Percentiles rank a stretch among this genome's conserved stretches.
phyloP scores from a whole-genome alignment of 2,329 filamentous ascomycete genomes.

The Zymoseptoria ardabiliae region DNA sequence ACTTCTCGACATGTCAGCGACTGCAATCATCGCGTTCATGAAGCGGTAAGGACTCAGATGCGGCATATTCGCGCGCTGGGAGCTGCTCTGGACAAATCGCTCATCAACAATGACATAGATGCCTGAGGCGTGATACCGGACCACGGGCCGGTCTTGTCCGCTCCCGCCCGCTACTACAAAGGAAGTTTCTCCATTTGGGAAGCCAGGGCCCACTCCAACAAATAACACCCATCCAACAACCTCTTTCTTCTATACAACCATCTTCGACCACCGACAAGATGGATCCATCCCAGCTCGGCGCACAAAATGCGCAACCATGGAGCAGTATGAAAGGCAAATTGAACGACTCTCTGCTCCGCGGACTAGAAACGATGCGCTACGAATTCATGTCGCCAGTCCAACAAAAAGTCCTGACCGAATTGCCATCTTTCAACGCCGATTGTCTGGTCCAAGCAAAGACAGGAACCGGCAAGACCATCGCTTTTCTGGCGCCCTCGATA shows the following conservation, averaged over 20 bases:
- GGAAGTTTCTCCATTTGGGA: neutral
- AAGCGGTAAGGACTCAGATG: neutral
- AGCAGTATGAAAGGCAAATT: slow-evolving; percentile 20
- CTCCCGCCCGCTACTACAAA: neutral
- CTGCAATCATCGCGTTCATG: neutral
- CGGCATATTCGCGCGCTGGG: neutral
- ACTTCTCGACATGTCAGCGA: neutral
- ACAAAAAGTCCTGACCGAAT: slow-evolving; percentile 45
- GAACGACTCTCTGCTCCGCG: slow-evolving; percentile 16
- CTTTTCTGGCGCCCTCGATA: slow-evolving; percentile 80
- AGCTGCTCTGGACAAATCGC: neutral
- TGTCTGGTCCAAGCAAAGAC: slow-evolving; percentile 60
- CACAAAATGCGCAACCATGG: slow-evolving; percentile 14
- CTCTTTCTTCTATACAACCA: neutral
- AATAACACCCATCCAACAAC: neutral
- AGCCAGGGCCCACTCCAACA: neutral
- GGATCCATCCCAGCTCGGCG: slow-evolving; percentile 5
- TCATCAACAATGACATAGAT: neutral
- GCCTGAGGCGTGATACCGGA: neutral
- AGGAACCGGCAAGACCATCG: slow-evolving; percentile 95
- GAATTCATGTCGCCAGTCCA: slow-evolving; percentile 48
- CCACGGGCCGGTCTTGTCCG: neutral
- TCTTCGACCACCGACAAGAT: slow-evolving; percentile 1
- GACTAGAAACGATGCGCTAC: slow-evolving; percentile 17
- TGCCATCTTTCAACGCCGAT: slow-evolving; percentile 44